Conservation (phyloP, 1,284 basidiomycete species). For the Boletus sp. region DNA sequence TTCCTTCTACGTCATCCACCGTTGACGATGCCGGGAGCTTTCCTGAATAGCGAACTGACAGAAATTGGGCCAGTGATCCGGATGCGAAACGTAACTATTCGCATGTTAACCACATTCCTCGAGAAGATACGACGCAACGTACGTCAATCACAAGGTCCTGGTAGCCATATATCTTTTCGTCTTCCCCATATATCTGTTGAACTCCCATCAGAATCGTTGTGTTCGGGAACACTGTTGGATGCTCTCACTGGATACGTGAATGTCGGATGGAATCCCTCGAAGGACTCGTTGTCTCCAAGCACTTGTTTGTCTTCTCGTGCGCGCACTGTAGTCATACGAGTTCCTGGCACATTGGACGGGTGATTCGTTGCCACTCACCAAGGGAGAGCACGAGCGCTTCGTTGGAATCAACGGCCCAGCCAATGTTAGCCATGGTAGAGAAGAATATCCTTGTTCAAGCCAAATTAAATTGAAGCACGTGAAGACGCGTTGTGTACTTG, state of each 20-base stretch:
- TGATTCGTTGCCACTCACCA: slow-evolving; percentile 41
- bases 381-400: slow-evolving; percentile 69
- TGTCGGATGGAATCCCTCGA: slow-evolving; percentile 69
- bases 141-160: slow-evolving; percentile 79
- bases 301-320: slow-evolving; percentile 57
- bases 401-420: slow-evolving; percentile 79
- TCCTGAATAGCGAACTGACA: slow-evolving; percentile 65
- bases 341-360: slow-evolving; percentile 8
- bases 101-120: slow-evolving; percentile 7
- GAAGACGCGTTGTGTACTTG: slow-evolving; percentile 30
- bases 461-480: slow-evolving; percentile 3
- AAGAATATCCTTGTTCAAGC: no score
- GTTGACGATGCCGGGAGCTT: slow-evolving; percentile 71
- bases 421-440: slow-evolving; percentile 38
- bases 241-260: slow-evolving; percentile 82
- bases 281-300: slow-evolving; percentile 57
- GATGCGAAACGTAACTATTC: slow-evolving; percentile 80
- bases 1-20: slow-evolving; percentile 85
- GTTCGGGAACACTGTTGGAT: neutral
- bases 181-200: slow-evolving; percentile 84
- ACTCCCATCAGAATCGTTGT: slow-evolving; percentile 10
- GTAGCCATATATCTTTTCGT: slow-evolving; percentile 97
- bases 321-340: slow-evolving; percentile 44
- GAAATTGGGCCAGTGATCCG: slow-evolving; percentile 76
- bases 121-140: slow-evolving; percentile 6